phyloP scores from a whole-genome alignment of 2,329 filamentous ascomycete species.

The Penicillium vulpinum region DNA sequence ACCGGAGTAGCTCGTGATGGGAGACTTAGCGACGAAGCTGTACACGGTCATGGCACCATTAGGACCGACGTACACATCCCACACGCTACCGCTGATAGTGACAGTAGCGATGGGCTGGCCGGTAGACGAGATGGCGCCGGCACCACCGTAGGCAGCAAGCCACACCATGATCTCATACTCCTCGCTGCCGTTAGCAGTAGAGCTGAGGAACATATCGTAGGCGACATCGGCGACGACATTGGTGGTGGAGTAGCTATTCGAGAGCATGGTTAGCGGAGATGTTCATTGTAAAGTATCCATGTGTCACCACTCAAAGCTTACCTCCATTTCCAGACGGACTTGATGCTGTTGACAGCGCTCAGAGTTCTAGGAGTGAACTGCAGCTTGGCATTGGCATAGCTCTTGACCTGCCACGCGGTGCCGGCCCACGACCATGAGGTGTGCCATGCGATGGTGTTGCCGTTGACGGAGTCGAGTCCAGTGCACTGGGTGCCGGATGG shows the following conservation, averaged over 20 bases:
- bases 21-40: slow-evolving; percentile 56
- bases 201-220: slow-evolving; percentile 62
- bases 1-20: slow-evolving; percentile 55
- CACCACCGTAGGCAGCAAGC: slow-evolving; percentile 59
- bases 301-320: slow-evolving; percentile 16
- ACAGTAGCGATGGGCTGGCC: slow-evolving; percentile 56
- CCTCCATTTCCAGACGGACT: slow-evolving; percentile 50
- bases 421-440: slow-evolving; percentile 50
- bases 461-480: slow-evolving; percentile 39
- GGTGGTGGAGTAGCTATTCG: slow-evolving; percentile 48
- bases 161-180: slow-evolving; percentile 69
- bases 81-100: slow-evolving; percentile 55
- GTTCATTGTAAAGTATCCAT: neutral
- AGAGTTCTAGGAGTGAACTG: slow-evolving; percentile 36
- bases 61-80: slow-evolving; percentile 61
- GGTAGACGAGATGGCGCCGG: slow-evolving; percentile 55
- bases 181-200: slow-evolving; percentile 46
- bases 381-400: slow-evolving; percentile 48
- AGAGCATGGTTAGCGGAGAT: neutral
- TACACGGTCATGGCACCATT: slow-evolving; percentile 61
- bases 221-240: slow-evolving; percentile 59
- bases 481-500: slow-evolving; percentile 47
- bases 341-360: slow-evolving; percentile 43
- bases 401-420: slow-evolving; percentile 46
- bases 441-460: slow-evolving; percentile 44